These are phyloP conservation scores for Pyrenophora teres DNA, from an alignment of 2,329 filamentous ascomycete genomes.

Conservation along the genomic window DNA sequence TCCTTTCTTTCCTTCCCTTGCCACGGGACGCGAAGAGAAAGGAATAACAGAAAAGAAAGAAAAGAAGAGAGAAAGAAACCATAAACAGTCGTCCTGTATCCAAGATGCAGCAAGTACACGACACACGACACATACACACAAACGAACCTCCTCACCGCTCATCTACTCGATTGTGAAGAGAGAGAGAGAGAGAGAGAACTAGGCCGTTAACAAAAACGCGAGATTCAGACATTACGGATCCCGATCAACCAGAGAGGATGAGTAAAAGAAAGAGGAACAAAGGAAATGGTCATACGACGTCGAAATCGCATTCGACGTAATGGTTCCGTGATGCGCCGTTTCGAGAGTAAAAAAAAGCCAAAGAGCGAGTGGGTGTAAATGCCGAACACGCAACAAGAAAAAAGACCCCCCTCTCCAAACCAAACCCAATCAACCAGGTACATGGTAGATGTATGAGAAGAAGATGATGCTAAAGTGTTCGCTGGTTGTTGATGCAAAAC, in stretches of 20 bases:
- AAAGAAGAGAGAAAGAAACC: too few species aligned
- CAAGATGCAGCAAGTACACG: background rate
- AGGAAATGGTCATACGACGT: conserved; percentile 41
- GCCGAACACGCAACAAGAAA: background rate
- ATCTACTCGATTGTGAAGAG: background rate
- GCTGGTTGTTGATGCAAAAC: background rate
- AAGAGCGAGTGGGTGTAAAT: background rate
- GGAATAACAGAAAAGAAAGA: too few species aligned
- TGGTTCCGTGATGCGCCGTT: conserved; percentile 32
- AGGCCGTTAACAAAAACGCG: conserved; percentile 2
- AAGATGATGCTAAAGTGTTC: conserved; percentile 2
- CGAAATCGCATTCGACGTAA: conserved; percentile 42
- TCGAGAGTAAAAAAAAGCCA: background rate
- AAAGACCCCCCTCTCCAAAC: too few species aligned
- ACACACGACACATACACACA: too few species aligned
- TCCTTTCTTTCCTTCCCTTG: too few species aligned
- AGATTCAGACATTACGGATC: conserved; percentile 21
- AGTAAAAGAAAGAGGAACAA: conserved; percentile 31
- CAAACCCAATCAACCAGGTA: too few species aligned
- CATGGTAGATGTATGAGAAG: background rate
- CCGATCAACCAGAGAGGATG: conserved; percentile 11
- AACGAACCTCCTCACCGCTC: too few species aligned
- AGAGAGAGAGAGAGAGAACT: background rate
- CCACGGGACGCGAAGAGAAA: too few species aligned
- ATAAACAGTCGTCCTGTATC: background rate